Conservation (phyloP, 2,329 filamentous ascomycete species). For the Alternaria sp. region DNA sequence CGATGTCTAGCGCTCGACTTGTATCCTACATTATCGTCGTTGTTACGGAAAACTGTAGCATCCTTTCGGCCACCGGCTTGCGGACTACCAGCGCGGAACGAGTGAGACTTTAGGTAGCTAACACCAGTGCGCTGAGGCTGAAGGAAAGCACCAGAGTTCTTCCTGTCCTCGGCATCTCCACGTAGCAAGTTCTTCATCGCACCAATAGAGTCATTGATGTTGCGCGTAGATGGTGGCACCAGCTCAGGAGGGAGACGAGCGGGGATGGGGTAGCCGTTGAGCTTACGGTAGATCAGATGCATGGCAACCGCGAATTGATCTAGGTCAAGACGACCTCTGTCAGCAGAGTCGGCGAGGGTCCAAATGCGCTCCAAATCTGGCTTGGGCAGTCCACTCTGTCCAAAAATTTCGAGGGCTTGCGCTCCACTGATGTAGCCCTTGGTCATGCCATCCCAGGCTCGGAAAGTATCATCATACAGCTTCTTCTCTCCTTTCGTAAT, state of each 20-base stretch:
- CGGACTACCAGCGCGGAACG: constrained; percentile 75
- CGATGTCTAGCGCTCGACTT: constrained; percentile 91
- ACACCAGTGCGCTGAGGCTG: constrained; percentile 97
- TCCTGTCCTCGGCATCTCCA: constrained; percentile 87
- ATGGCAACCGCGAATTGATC: constrained; percentile 98
- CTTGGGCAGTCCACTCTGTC: constrained; percentile 92
- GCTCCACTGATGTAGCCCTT: constrained; percentile 93
- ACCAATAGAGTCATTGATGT: constrained; percentile 91
- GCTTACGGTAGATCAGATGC: constrained; percentile 97
- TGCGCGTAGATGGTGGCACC: constrained; percentile 91
- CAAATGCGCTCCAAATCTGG: constrained; percentile 89
- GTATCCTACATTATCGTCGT: constrained; percentile 89
- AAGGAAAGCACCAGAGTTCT: constrained; percentile 86
- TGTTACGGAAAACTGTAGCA: constrained; percentile 95
- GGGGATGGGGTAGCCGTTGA: constrained; percentile 94
- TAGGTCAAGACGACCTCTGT: constrained; percentile 91
- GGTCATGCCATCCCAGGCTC: constrained; percentile 92
- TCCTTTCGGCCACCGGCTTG: constrained; percentile 78
- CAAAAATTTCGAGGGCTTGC: constrained; percentile 95
- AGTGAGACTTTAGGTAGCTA: constrained; percentile 95
- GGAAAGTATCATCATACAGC: constrained; percentile 93
- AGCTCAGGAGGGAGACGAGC: constrained; percentile 88
- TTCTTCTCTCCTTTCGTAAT: constrained; percentile 99
- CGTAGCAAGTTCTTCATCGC: constrained; percentile 89
- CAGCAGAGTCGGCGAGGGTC: constrained; percentile 92